Conservation (phyloP, 2,329 filamentous ascomycete species). For the Fusarium succisae region DNA sequence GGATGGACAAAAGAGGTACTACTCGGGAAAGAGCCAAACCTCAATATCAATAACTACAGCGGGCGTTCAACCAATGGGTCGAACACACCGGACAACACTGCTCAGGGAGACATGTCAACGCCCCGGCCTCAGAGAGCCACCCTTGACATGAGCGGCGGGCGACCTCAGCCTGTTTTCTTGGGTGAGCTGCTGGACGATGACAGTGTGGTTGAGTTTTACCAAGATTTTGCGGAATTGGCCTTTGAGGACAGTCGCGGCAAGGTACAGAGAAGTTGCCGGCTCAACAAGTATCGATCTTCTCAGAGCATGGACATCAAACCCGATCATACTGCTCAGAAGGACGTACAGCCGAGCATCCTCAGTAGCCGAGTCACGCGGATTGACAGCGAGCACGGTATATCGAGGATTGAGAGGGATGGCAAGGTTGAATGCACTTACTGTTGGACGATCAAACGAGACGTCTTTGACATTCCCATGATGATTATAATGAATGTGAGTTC, state of each 20-base stretch:
- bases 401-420: constrained; percentile 83
- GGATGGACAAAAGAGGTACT: constrained; percentile 93
- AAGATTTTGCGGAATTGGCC: constrained; percentile 91
- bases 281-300: constrained; percentile 89
- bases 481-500: constrained; percentile 95
- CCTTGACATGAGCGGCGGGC: constrained; percentile 56
- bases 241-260: constrained; percentile 91
- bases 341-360: constrained; percentile 56
- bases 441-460: constrained; percentile 96
- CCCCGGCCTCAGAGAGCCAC: constrained; percentile 60
- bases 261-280: constrained; percentile 82
- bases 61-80: constrained; percentile 52
- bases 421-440: constrained; percentile 96
- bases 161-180: constrained; percentile 83
- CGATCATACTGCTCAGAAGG: constrained; percentile 57
- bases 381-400: constrained; percentile 81
- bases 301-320: constrained; percentile 59
- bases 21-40: constrained; percentile 85
- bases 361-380: constrained; percentile 70
- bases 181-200: constrained; percentile 94
- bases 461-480: constrained; percentile 98
- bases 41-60: constrained; percentile 77
- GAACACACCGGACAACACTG: constrained; percentile 48
- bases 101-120: constrained; percentile 56
- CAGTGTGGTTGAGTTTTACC: constrained; percentile 92